Evolutionary conservation across 495 filamentous ascomycete species (phyloP).

Genomic region (Thermothielavioides terrestris): DNA sequence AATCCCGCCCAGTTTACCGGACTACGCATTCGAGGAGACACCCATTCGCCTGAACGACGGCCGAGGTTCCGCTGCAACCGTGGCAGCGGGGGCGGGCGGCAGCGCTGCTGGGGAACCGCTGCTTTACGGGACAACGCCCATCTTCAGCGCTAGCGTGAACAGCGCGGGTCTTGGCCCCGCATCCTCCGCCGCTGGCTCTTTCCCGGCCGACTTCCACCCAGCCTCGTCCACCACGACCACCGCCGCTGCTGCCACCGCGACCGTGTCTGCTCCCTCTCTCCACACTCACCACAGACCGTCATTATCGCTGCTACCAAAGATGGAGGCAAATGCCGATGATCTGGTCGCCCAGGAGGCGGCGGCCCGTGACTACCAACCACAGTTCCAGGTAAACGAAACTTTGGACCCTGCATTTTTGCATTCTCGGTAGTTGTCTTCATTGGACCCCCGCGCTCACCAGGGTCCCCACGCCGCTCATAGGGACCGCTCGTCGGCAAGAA

Average conservation of each 20-base stretch:
- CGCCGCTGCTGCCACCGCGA: slow-evolving; percentile 18
- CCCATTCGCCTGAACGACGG: slow-evolving; percentile 28
- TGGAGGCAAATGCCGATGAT: slow-evolving; percentile 34
- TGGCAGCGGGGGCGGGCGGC: slow-evolving; percentile 15
- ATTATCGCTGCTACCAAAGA: slow-evolving; percentile 25
- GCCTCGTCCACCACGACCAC: slow-evolving; percentile 18
- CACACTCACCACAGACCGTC: slow-evolving; percentile 14
- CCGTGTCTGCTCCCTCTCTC: slow-evolving; percentile 16
- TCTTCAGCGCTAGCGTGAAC: slow-evolving; percentile 24
- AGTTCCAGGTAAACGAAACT: slow-evolving; percentile 53
- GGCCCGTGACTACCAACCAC: slow-evolving; percentile 56
- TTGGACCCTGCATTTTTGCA: too few species aligned
- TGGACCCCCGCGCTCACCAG: slow-evolving; percentile 7
- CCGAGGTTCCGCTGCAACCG: slow-evolving; percentile 10
- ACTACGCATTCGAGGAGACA: slow-evolving; percentile 38
- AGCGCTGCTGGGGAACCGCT: slow-evolving; percentile 12
- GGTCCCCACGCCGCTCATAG: slow-evolving; percentile 36
- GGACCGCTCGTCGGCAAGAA: slow-evolving; percentile 75
- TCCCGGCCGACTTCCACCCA: slow-evolving; percentile 21
- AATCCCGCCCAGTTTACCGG: slow-evolving; percentile 30
- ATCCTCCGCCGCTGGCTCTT: slow-evolving; percentile 21
- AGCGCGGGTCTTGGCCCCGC: slow-evolving; percentile 24
- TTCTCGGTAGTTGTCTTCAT: not conserved
- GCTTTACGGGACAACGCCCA: slow-evolving; percentile 18
- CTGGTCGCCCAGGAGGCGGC: slow-evolving; percentile 47